Conservation (phyloP, 108 stramenopile species). For the Mayamaea pseudoterrestris region DNA sequence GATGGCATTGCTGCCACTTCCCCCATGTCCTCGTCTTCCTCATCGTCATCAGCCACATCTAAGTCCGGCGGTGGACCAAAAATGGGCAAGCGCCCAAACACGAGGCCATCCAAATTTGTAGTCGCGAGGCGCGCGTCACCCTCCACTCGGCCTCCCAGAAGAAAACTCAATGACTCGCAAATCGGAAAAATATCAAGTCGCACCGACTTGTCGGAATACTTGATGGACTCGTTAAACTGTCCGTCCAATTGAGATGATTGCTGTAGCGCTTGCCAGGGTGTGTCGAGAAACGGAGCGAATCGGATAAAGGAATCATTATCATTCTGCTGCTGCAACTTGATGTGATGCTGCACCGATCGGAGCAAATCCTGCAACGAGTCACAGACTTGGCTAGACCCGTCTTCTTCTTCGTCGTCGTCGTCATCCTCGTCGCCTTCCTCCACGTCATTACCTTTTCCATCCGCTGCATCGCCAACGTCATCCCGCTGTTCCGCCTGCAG, state of each 20-base stretch:
- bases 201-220: background rate
- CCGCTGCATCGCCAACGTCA: conserved; percentile 17
- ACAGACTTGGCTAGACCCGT: conserved; percentile 33
- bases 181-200: background rate
- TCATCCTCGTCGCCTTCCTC: conserved; percentile 58
- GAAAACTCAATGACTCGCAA: background rate
- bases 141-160: background rate
- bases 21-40: conserved; percentile 46
- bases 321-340: conserved; percentile 3
- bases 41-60: conserved; percentile 28
- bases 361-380: conserved; percentile 75
- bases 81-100: conserved; percentile 77
- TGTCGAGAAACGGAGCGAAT: conserved; percentile 44
- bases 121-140: background rate
- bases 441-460: conserved; percentile 25
- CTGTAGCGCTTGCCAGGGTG: conserved; percentile 56
- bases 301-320: conserved; percentile 13
- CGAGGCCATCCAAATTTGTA: conserved; percentile 10
- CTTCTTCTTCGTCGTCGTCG: conserved; percentile 54
- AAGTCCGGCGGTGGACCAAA: conserved; percentile 54
- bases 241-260: conserved; percentile 4
- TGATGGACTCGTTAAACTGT: background rate
- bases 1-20: conserved; percentile 20
- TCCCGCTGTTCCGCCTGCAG: conserved; percentile 37
- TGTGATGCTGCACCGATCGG: conserved; percentile 21